A percentile compares a stretch with the other conserved stretches of the same genome.
Evolutionary conservation across 768 basidiomycete genomes (phyloP).

Genomic region (Auriscalpium microsporum): DNA sequence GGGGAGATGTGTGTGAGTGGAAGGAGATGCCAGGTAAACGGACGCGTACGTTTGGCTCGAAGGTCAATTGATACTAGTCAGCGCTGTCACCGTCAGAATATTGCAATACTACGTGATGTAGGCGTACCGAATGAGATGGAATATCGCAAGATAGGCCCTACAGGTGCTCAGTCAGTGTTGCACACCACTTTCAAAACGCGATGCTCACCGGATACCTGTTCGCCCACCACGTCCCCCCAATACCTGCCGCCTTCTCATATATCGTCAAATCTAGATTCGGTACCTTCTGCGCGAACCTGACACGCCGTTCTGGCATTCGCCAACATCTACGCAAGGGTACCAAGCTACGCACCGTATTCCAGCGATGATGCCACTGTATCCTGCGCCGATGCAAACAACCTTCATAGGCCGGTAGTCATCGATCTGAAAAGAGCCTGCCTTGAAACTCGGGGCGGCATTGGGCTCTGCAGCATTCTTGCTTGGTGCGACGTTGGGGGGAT

Average conservation of each 20-base stretch:
- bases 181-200: not conserved
- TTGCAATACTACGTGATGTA: not conserved
- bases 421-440: slow-evolving; percentile 30
- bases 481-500: no score
- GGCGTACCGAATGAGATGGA: slow-evolving; percentile 7
- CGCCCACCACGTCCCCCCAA: slow-evolving; percentile 56
- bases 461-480: no score
- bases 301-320: not conserved
- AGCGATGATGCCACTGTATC: slow-evolving; percentile 51
- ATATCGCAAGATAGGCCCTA: slow-evolving; percentile 11
- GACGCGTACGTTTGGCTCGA: slow-evolving; percentile 8
- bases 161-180: not conserved
- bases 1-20: slow-evolving; percentile 1
- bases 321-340: not conserved
- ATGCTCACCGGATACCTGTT: slow-evolving; percentile 24
- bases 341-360: slow-evolving; percentile 36
- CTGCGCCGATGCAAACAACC: slow-evolving; percentile 49
- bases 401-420: slow-evolving; percentile 47
- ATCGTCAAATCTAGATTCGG: slow-evolving; percentile 46
- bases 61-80: slow-evolving; percentile 7
- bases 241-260: slow-evolving; percentile 49
- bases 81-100: not conserved
- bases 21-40: not conserved
- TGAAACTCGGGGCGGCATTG: not conserved
- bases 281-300: slow-evolving; percentile 43